phyloP scores from a whole-genome alignment of 192 early-diverging fungal species.

The Ramicandelaber brevisporus region DNA sequence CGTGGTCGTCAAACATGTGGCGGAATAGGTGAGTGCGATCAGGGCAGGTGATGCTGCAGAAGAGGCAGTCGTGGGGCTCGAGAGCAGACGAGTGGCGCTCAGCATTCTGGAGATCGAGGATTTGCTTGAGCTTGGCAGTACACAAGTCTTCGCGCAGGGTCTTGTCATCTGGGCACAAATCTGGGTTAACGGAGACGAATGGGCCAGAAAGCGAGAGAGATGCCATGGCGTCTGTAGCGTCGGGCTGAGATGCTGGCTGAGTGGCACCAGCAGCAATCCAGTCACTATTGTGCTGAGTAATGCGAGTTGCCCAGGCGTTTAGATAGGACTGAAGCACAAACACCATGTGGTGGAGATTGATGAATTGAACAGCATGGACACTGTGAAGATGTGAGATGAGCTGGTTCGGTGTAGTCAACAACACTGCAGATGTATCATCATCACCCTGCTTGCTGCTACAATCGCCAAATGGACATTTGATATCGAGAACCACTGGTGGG shows the following conservation, averaged over 20 bases:
- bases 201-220: too few relatives aligned
- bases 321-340: slow-evolving; percentile 52
- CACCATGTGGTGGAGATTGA: slow-evolving; percentile 50
- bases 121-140: slow-evolving; percentile 35
- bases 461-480: slow-evolving; percentile 39
- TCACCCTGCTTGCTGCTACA: slow-evolving; percentile 13
- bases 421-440: slow-evolving; percentile 3
- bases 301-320: slow-evolving; percentile 33
- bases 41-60: slow-evolving; percentile 60
- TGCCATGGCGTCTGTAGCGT: slow-evolving; percentile 2
- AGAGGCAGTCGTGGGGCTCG: slow-evolving; percentile 59
- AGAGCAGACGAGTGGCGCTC: slow-evolving; percentile 41
- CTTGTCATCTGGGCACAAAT: slow-evolving; percentile 22
- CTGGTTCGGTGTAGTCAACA: slow-evolving; percentile 29
- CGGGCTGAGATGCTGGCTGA: too few relatives aligned
- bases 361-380: slow-evolving; percentile 32
- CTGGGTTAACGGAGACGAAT: slow-evolving; percentile 24
- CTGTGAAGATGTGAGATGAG: slow-evolving; percentile 35
- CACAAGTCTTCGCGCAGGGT: slow-evolving; percentile 48
- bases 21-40: slow-evolving; percentile 46
- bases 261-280: slow-evolving; percentile 2
- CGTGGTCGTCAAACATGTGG: slow-evolving; percentile 77
- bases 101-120: slow-evolving; percentile 41
- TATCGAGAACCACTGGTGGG: slow-evolving; percentile 18
- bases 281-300: slow-evolving; percentile 11